A percentile compares a stretch with the other conserved stretches of the same genome.
Conservation (phyloP, 768 basidiomycete genomes). For the Tricholoma terreum region DNA sequence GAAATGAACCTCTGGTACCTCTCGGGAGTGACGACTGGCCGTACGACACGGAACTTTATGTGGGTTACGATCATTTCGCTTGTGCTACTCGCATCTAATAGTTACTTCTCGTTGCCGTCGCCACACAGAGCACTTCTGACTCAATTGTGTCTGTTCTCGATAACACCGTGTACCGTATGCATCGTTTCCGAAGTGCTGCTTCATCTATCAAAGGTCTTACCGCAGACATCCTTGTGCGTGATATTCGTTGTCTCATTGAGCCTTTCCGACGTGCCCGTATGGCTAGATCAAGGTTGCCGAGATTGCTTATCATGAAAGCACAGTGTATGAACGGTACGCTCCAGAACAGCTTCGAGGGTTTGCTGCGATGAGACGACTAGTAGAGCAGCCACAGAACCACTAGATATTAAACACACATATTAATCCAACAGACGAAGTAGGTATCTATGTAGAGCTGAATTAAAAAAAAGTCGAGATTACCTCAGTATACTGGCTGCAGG, state of each 20-base stretch:
- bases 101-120: neutral
- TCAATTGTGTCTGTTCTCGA: constrained; percentile 43
- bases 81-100: neutral
- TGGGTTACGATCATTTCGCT: constrained; percentile 32
- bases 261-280: neutral
- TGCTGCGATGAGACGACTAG: constrained; percentile 12
- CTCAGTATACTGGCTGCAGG: no score
- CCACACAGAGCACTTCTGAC: constrained; percentile 55
- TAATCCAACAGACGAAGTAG: no score
- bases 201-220: constrained; percentile 86
- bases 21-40: constrained; percentile 74
- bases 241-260: neutral
- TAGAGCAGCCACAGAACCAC: neutral
- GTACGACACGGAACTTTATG: constrained; percentile 70
- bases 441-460: no score
- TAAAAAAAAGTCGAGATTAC: no score
- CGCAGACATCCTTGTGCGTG: constrained; percentile 71
- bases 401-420: no score
- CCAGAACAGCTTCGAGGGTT: constrained; percentile 42
- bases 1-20: constrained; percentile 47
- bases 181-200: constrained; percentile 74
- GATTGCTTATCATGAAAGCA: constrained; percentile 52
- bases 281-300: constrained; percentile 62
- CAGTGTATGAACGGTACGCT: constrained; percentile 59
- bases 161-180: constrained; percentile 67